phyloP scores from a whole-genome alignment of 108 stramenopile species.

The Halocafeteria seosinensis region DNA sequence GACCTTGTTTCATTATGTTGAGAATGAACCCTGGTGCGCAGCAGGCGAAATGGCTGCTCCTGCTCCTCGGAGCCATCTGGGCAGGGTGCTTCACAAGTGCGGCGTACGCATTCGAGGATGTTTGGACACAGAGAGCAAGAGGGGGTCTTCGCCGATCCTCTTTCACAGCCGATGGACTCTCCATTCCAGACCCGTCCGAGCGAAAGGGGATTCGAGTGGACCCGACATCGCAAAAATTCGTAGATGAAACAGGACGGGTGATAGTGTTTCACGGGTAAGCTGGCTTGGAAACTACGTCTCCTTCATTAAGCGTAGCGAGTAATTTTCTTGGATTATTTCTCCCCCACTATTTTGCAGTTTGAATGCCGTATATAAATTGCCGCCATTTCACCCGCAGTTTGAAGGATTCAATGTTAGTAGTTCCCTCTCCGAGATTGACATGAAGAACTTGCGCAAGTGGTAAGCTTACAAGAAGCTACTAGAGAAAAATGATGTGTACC shows the following conservation, averaged over 20 bases:
- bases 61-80: too few species aligned
- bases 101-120: too few species aligned
- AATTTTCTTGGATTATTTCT: neutral
- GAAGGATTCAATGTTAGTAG: neutral
- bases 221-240: neutral
- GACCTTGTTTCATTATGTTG: too few species aligned
- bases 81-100: too few species aligned
- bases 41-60: too few species aligned
- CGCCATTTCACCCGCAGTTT: conserved; percentile 2
- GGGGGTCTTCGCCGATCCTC: too few species aligned
- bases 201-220: neutral
- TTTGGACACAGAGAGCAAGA: too few species aligned
- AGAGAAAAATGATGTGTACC: neutral
- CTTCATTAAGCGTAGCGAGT: neutral
- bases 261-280: neutral
- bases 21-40: too few species aligned
- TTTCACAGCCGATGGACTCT: too few species aligned
- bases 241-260: neutral
- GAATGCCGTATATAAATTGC: conserved; percentile 20
- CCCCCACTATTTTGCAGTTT: conserved; percentile 8
- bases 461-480: too few species aligned
- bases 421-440: neutral
- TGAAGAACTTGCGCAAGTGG: neutral
- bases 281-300: too few species aligned
- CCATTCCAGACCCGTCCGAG: too few species aligned